phyloP scores from a whole-genome alignment of 805 yeast species.

The Saccharomyces mikatae region DNA sequence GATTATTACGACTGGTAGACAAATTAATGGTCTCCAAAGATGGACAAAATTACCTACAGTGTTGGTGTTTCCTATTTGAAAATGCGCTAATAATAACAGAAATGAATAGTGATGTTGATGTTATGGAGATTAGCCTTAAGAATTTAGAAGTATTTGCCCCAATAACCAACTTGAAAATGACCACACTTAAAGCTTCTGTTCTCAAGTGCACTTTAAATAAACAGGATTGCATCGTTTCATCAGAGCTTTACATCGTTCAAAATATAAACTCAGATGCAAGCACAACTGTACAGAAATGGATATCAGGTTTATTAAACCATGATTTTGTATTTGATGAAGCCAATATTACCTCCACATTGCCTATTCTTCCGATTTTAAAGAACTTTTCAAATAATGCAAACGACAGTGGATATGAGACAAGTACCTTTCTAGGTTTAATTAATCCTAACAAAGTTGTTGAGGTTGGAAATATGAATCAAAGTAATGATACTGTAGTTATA shows the following conservation, averaged over 20 bases:
- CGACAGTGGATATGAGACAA: not conserved
- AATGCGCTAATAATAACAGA: constrained; percentile 15
- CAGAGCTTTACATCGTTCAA: constrained; percentile 14
- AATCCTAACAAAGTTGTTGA: constrained; percentile 14
- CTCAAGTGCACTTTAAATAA: constrained; percentile 12
- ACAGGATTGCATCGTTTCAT: not conserved
- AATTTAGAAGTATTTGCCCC: constrained; percentile 12
- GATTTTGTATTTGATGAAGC: constrained; percentile 26
- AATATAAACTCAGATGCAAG: constrained; percentile 23
- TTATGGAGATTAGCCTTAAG: constrained; percentile 7
- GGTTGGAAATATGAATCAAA: constrained; percentile 11
- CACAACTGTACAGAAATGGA: constrained; percentile 35
- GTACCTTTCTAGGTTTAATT: constrained; percentile 16
- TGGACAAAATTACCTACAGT: constrained; percentile 18
- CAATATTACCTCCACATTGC: constrained; percentile 29
- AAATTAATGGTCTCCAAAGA: constrained; percentile 26
- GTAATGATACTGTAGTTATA: constrained; percentile 15
- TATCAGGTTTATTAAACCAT: constrained; percentile 32
- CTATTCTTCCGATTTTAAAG: constrained; percentile 14
- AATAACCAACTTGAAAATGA: constrained; percentile 8
- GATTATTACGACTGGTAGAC: constrained; percentile 33
- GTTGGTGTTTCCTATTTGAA: constrained; percentile 32
- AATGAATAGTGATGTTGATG: constrained; percentile 4
- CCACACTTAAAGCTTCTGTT: constrained; percentile 18
- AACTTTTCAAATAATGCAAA: constrained; percentile 4